Conservation (phyloP, 805 yeast genomes). For the Monosporozyma solicola region DNA sequence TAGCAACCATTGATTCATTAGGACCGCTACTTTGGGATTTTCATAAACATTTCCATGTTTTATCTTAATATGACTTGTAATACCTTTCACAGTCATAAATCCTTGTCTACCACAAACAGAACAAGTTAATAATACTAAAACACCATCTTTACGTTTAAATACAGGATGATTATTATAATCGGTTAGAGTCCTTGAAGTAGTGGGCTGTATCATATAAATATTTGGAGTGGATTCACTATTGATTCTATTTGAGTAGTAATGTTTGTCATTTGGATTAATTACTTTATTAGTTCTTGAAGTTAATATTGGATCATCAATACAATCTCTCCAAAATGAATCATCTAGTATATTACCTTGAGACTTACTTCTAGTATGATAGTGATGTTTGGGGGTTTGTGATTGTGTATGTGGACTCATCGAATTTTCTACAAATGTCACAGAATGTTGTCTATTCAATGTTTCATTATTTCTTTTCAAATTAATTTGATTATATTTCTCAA, state of each 20-base stretch:
- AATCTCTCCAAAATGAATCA: conserved; percentile 3
- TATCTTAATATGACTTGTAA: conserved; percentile 64
- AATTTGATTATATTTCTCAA: conserved; percentile 14
- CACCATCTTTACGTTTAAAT: conserved; percentile 61
- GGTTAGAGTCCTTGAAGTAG: conserved; percentile 5
- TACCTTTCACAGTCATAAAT: conserved; percentile 74
- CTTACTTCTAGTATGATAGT: conserved; percentile 30
- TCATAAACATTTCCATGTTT: conserved; percentile 65
- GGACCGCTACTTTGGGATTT: conserved; percentile 67
- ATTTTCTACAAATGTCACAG: background rate
- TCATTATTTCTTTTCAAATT: conserved; percentile 14
- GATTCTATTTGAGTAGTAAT: background rate
- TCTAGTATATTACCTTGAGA: conserved; percentile 19
- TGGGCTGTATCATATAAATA: background rate
- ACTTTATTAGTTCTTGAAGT: background rate
- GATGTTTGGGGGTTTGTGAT: conserved; percentile 10
- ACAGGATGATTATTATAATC: conserved; percentile 38
- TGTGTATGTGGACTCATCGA: background rate
- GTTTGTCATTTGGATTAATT: background rate
- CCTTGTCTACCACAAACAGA: conserved; percentile 58
- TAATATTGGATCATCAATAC: conserved; percentile 3
- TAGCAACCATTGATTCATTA: conserved; percentile 51
- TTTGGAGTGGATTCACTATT: background rate
- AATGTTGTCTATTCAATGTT: background rate
- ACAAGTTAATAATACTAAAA: conserved; percentile 59